Conservation (phyloP, 2,329 filamentous ascomycete species). For the Botrytis fragariae region DNA sequence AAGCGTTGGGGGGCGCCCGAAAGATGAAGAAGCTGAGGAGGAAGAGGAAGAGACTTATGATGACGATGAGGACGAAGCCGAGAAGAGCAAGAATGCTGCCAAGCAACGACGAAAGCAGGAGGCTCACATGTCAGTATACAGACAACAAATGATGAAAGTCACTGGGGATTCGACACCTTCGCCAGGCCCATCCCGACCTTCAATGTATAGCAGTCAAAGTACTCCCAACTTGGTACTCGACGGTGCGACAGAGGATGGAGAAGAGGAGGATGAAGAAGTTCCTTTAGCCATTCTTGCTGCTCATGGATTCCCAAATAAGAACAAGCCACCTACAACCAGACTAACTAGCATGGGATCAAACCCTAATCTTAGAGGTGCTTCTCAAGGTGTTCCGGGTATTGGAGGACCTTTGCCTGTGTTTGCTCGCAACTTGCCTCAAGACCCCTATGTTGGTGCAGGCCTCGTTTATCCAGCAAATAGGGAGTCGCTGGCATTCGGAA, state of each 20-base stretch:
- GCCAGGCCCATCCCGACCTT: constrained; percentile 47
- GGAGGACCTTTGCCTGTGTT: constrained; percentile 66
- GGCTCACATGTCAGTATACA: constrained; percentile 83
- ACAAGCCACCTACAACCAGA: constrained; percentile 66
- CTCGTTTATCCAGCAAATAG: constrained; percentile 69
- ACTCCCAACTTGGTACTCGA: constrained; percentile 54
- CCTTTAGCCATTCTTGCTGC: constrained; percentile 83
- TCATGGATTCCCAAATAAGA: constrained; percentile 81
- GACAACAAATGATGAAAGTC: constrained; percentile 96
- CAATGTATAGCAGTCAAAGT: constrained; percentile 55
- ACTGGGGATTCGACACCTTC: constrained; percentile 67
- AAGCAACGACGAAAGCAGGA: constrained; percentile 84
- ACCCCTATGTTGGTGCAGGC: constrained; percentile 80
- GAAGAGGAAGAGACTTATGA: constrained; percentile 61
- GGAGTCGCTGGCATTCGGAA: constrained; percentile 71
- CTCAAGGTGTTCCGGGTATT: constrained; percentile 54
- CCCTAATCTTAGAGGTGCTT: constrained; percentile 63
- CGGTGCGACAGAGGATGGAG: constrained; percentile 48
- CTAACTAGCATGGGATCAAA: constrained; percentile 57
- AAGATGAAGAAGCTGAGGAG: constrained; percentile 59
- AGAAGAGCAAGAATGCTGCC: constrained; percentile 69
- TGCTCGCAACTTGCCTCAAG: constrained; percentile 75
- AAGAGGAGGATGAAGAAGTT: constrained; percentile 83
- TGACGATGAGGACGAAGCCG: constrained; percentile 75
- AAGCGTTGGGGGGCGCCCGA: constrained; percentile 46